A percentile compares a stretch with the other conserved stretches of the same genome.
phyloP scores from a whole-genome alignment of 345 rosid species.

The Melastoma malabathricum region DNA sequence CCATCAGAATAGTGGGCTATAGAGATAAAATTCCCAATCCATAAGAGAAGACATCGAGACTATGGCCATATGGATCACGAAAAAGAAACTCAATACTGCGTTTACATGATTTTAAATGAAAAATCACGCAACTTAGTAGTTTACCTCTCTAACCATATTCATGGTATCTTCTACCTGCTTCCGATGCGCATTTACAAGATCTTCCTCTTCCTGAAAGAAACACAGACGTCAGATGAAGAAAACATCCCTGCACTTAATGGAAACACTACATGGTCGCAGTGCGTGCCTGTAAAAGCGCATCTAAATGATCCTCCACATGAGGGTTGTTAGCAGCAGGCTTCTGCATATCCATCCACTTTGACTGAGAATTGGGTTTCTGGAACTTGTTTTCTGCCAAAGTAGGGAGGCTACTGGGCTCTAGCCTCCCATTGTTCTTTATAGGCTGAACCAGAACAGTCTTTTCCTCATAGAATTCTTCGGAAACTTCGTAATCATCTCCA shows the following conservation, averaged over 20 bases:
- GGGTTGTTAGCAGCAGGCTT: slow-evolving; percentile 10
- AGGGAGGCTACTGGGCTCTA: slow-evolving; percentile 14
- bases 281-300: slow-evolving; percentile 30
- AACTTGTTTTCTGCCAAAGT: slow-evolving; percentile 13
- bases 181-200: slow-evolving; percentile 45
- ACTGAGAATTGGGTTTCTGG: slow-evolving; percentile 8
- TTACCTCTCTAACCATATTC: slow-evolving; percentile 39
- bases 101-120: background rate
- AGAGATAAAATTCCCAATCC: too few species aligned
- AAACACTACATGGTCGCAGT: background rate
- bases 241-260: background rate
- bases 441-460: slow-evolving; percentile 4
- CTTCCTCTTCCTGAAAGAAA: slow-evolving; percentile 38
- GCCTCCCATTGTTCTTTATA: slow-evolving; percentile 10
- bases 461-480: slow-evolving; percentile 15
- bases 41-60: too few species aligned
- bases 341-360: slow-evolving; percentile 13
- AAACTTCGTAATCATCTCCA: slow-evolving; percentile 16
- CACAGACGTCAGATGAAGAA: background rate
- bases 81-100: too few species aligned
- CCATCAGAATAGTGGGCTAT: too few species aligned
- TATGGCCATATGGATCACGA: too few species aligned
- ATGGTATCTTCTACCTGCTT: slow-evolving; percentile 45
- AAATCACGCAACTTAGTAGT: slow-evolving; percentile 2
- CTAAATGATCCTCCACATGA: slow-evolving; percentile 32